Evolutionary conservation across 2,329 filamentous ascomycete species (phyloP).

Genomic region (Aspergillus pseudonomiae): DNA sequence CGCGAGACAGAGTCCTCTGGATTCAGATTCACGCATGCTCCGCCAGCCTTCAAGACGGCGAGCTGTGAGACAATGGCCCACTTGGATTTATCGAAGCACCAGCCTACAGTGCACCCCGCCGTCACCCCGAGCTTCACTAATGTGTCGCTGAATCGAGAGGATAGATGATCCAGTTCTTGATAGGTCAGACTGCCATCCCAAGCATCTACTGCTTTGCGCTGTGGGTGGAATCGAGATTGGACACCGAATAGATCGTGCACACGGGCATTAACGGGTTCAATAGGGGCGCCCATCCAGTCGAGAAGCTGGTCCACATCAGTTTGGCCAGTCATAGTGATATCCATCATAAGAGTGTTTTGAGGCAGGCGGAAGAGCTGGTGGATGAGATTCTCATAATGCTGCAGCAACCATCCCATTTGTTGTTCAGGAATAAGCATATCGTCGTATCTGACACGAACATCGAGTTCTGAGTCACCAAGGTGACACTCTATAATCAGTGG

Average conservation of each 20-base stretch:
- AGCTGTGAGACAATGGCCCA: conserved; percentile 12
- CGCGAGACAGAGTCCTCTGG: background rate
- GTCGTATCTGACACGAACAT: background rate
- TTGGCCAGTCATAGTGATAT: background rate
- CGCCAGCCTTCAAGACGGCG: conserved; percentile 12
- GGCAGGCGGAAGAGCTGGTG: background rate
- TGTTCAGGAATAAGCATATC: background rate
- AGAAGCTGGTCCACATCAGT: background rate
- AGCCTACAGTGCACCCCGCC: background rate
- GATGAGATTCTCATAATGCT: background rate
- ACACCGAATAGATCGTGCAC: background rate
- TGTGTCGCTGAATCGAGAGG: background rate
- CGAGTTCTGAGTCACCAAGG: background rate
- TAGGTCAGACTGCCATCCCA: conserved; percentile 14
- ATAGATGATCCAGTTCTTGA: conserved; percentile 9
- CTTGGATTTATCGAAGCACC: conserved; percentile 14
- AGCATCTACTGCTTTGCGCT: background rate
- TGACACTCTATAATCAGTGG: background rate
- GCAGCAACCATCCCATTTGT: background rate
- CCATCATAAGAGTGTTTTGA: background rate
- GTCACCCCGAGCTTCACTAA: conserved; percentile 3
- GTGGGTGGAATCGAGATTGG: background rate
- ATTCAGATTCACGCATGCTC: conserved; percentile 8
- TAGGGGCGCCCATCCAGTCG: background rate
- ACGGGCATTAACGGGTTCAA: background rate